A percentile compares a stretch with the other conserved stretches of the same genome.
These are phyloP conservation scores for Serpula lacrymans DNA, from an alignment of 768 basidiomycete genomes.

Conservation along the genomic window DNA sequence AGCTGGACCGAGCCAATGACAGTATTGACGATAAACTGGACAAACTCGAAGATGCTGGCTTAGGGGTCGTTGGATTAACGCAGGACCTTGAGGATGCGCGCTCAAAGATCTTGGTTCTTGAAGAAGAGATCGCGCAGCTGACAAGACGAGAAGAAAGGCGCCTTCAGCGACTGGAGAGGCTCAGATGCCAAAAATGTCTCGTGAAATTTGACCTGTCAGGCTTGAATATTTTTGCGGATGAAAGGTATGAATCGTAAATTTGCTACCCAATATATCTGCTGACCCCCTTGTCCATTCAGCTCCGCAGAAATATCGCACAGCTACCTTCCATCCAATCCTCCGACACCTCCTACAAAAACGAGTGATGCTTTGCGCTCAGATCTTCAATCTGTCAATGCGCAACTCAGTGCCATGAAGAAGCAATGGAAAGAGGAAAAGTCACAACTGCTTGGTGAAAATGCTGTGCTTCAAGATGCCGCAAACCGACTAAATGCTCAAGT, in stretches of 20 bases:
- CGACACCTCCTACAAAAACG: slow-evolving; percentile 65
- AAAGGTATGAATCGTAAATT: slow-evolving; percentile 46
- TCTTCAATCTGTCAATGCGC: slow-evolving; percentile 56
- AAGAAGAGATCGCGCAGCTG: slow-evolving; percentile 67
- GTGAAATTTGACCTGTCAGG: slow-evolving; percentile 54
- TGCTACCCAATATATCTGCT: slow-evolving; percentile 3
- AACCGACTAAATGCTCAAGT: slow-evolving; percentile 63
- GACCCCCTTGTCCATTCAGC: slow-evolving; percentile 30
- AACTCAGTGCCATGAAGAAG: slow-evolving; percentile 61
- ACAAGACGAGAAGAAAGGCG: slow-evolving; percentile 70
- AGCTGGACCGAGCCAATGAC: slow-evolving; percentile 77
- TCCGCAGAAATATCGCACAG: slow-evolving; percentile 49
- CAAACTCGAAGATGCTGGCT: slow-evolving; percentile 76
- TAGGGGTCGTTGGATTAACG: slow-evolving; percentile 69
- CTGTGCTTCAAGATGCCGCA: slow-evolving; percentile 66
- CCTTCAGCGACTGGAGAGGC: slow-evolving; percentile 52
- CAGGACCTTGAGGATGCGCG: slow-evolving; percentile 72
- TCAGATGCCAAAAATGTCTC: slow-evolving; percentile 68
- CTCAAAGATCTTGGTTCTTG: slow-evolving; percentile 48
- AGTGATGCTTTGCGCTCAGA: slow-evolving; percentile 62
- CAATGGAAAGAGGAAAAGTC: slow-evolving; percentile 70
- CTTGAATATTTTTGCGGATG: slow-evolving; percentile 43
- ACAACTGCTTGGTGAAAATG: slow-evolving; percentile 65
- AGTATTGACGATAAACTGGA: slow-evolving; percentile 88
- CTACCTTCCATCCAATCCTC: slow-evolving; percentile 52